Evolutionary conservation across 805 yeast species (phyloP), one percentile per base, ranked within the genome.

Genomic region (Hanseniaspora meyeri): DNA sequence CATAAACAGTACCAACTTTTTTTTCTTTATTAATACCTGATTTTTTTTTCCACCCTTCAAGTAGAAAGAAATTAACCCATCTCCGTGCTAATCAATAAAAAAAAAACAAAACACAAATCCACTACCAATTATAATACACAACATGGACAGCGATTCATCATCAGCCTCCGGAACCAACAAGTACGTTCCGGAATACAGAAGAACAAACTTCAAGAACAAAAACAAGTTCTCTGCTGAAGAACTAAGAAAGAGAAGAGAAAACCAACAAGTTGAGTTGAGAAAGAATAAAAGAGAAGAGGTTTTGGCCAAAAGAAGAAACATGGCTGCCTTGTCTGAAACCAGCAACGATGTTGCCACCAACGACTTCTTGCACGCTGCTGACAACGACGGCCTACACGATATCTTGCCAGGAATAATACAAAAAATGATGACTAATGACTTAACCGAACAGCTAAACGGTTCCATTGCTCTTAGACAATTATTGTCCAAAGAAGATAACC

Each of bases 211-310:
- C 77, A 93, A 93, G 70, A 91, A 93, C 75, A 87, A 90, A 70
- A 88, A 93, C 61, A 81, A 95, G 67, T 93, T 93, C 68, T 85
- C 86, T 65, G 87, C 88, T 58, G 98, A 93, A 69, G 98, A 93
- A 76, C 81, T 93, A 65, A 87, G 98, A 72, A 89, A 97, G 71
- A 85, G 98, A 70, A 85, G 97, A 71, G 98, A 91, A 70, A 95
- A 87, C 58, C 96, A 91, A 65, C 97, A 91, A 72, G 95, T 93
- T 59, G 97, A 90, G 69, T 77, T 93, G 66, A 81, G 98, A 74
- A 93, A 95, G 74, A 95, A 90, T 60, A 90, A 90, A 71, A 82
- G 98, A 68, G 98, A 93, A 68, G 97, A 93, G 70, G 85, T 87
- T 57, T 77, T 93, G 63, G 83, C 95, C 42, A 93, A 93, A 74